Base-by-base conservation (phyloP, 306 rosid genomes). In the Ormosia semicastrata region DNA sequence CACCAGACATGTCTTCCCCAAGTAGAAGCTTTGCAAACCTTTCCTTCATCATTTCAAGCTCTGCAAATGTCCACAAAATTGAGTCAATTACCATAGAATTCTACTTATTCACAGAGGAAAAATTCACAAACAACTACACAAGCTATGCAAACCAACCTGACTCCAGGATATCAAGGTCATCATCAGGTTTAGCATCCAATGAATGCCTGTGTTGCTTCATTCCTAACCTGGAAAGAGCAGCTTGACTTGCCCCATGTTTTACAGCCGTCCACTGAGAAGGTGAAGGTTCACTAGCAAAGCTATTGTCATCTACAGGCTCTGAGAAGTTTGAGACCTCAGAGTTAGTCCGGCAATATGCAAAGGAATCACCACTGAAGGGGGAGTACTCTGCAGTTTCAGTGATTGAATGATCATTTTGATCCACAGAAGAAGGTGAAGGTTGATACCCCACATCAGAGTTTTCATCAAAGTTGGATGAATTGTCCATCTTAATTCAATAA, bases 1-100 rank as follows among this genome's bases (percentile, higher is more conserved):
- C 87, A 44, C 99, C 98, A 2, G 98, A 96, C 99, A 96, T 93
- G 85, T 96, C 99, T 85, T 96, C 99, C 57, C 99, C 98, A 1
- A 96, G 64, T 67, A 96, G 88, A 73, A 96, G 97, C 77, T 96
- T 96, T 5, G 99, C 85, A 71, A 96, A 92, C 89, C 91, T 92
- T 84, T 93, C 98, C 87, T 88, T 96, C 94, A 92, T 92, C 87
- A 83, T 52, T 80, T 93, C 98, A 54, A 92, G 81, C 85, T 90
- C 99, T 96, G 84, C 73, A 30, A 79, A 32, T 14, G 70, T 63
- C 32, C 78, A 66, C 39, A 79, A 30, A 75, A 36, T 66, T 24
- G 75, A 82, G 80, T 73, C 7, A 84, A 36, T 12, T 49, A 39
- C 37, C 18, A 66, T 4, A 8, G 2, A 75, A 41, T 4, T 52